Conservation (phyloP, 2,329 filamentous ascomycete genomes). For the Xylariaceae sp. region DNA sequence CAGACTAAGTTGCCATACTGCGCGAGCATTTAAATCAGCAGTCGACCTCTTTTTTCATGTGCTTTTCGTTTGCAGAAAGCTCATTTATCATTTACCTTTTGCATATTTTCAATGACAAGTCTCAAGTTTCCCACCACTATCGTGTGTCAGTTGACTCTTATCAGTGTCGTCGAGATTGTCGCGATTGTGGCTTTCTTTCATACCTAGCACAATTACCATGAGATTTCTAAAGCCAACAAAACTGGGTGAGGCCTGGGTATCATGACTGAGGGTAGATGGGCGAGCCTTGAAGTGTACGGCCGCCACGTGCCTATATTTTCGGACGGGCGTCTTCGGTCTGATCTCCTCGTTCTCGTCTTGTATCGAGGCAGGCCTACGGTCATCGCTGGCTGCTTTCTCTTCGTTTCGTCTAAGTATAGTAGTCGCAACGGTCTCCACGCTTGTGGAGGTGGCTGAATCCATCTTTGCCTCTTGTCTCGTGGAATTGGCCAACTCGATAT, state of each 20-base stretch:
- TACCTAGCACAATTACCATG: slow-evolving; percentile 88
- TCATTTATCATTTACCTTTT: slow-evolving; percentile 58
- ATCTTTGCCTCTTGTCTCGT: slow-evolving; percentile 23
- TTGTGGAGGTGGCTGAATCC: slow-evolving; percentile 39
- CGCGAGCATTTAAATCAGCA: slow-evolving; percentile 9
- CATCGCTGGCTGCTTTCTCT: slow-evolving; percentile 5
- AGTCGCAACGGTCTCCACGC: slow-evolving; percentile 27
- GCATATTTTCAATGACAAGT: slow-evolving; percentile 92
- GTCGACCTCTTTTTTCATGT: background rate
- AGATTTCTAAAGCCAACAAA: slow-evolving; percentile 93
- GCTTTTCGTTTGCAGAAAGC: slow-evolving; percentile 9
- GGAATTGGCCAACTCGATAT: background rate
- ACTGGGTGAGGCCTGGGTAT: slow-evolving; percentile 67
- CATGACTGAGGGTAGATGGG: slow-evolving; percentile 80
- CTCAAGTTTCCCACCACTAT: slow-evolving; percentile 87
- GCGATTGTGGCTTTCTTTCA: slow-evolving; percentile 22
- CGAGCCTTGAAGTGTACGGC: slow-evolving; percentile 70
- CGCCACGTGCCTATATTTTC: slow-evolving; percentile 86
- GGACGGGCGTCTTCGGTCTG: slow-evolving; percentile 37
- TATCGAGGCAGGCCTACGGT: background rate
- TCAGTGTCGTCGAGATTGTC: background rate
- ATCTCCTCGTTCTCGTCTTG: slow-evolving; percentile 28
- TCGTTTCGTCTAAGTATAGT: slow-evolving; percentile 24
- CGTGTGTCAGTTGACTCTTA: slow-evolving; percentile 11
- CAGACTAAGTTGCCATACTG: slow-evolving; percentile 95